Base-by-base conservation (phyloP, 371 early-diverging fungal species). In the Gilbertella persicaria region DNA sequence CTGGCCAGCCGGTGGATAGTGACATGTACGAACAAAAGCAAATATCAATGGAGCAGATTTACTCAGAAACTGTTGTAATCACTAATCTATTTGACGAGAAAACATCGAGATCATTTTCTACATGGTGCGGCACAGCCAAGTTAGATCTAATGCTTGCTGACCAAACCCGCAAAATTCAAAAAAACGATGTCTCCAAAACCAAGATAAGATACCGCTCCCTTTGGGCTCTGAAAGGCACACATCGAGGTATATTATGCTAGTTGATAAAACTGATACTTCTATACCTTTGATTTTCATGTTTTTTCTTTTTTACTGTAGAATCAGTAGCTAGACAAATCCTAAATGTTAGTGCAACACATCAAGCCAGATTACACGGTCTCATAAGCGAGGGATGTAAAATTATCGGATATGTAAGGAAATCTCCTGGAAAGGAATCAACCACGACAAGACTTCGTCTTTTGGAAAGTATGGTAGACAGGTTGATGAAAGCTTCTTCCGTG, bases 241-340 rank as follows among this genome's bases (percentile, higher is more conserved):
- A 50, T 37, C 50, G 56, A 56, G 56, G 44, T 50, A 49, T 41
- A 44, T 56, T 50, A 49, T 50, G 17, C 45, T 43, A 55, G 24
- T 40, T 24, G 33, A 47, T 47, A 40, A 47, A 55, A 55, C 33
- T 56, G 58, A 50, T 50, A 50, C 45, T 58, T 50, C 33, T 28
- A 57, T 50, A 57, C 37, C 25, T 57, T 50, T 57, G 50, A 30
- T 57, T 57, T 57, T 55, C 26, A 40, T 55, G 17, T 55, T 45
- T 50, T 50, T 29, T 54, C 14, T 49, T 36, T 38, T 49, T 49
- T 38, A 49, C 49, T 54, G 33, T 54, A 54, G 55, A 54, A 54
- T 55, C 49, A 48, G 28, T 44, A 45, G 57, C 50, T 39, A 35
- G 21, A 44, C 37, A 49, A 26, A 49, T 28, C 0, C 26, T 48